Percentiles rank a stretch among this genome's conserved stretches.
Evolutionary conservation across 139 green algal genomes (phyloP).

Genomic region (Limnomonas spitsbergensis): DNA sequence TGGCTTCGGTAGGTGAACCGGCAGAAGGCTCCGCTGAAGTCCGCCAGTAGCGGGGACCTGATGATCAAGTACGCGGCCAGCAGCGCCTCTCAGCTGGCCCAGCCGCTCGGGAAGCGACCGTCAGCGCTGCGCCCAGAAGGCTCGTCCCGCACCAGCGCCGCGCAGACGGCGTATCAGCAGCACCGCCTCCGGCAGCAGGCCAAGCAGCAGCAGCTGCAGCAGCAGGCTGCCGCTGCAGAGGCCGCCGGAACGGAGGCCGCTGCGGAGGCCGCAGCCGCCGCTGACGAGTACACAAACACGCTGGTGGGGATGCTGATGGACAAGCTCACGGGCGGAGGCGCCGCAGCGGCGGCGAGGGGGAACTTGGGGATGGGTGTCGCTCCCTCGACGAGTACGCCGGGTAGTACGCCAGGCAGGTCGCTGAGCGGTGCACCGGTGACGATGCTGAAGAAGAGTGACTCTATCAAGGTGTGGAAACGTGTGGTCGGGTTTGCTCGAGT

Average conservation of each 20-base stretch:
- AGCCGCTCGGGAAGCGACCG: neutral
- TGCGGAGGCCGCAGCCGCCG: neutral
- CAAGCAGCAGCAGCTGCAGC: neutral
- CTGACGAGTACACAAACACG: neutral
- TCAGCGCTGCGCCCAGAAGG: neutral
- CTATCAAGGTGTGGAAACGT: neutral
- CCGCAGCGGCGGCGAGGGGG: neutral
- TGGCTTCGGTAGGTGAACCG: neutral
- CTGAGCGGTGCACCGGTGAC: neutral
- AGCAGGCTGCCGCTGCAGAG: neutral
- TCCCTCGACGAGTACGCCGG: no score
- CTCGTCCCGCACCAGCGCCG: neutral
- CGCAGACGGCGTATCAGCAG: neutral
- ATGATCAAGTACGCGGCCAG: neutral
- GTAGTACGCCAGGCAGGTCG: neutral
- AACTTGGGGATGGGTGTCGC: neutral
- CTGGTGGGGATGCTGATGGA: constrained; percentile 6
- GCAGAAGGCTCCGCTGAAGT: neutral
- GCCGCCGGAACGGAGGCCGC: neutral
- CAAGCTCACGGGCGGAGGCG: constrained; percentile 5
- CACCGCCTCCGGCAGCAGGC: neutral
- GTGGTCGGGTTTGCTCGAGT: neutral
- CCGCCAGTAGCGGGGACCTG: neutral
- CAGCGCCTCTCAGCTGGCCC: neutral
- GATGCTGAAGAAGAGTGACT: neutral